phyloP scores from a whole-genome alignment of 176 grass and related monocot genomes.

The Oryza officinalis region DNA sequence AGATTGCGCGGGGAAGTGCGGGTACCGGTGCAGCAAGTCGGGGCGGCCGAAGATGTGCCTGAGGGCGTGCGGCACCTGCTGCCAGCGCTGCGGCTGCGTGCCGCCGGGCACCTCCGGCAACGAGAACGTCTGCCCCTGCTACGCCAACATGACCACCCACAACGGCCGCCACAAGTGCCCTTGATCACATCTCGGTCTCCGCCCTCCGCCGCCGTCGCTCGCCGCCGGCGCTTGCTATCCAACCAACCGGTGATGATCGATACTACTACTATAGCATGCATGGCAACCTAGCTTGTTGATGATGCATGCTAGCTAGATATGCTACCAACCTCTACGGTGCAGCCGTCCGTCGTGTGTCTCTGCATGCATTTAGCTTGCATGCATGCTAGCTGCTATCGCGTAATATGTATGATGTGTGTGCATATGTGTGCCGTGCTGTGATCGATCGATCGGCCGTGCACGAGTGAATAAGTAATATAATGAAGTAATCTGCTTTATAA shows the following conservation, averaged over 20 bases:
- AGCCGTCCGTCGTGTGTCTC: not conserved
- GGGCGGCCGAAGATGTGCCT: conserved; percentile 63
- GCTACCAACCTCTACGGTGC: not conserved
- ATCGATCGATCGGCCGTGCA: not conserved
- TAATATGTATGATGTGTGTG: not conserved
- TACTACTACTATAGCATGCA: too few relatives aligned
- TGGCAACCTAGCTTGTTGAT: not conserved
- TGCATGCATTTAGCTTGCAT: not conserved
- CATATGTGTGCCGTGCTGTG: not conserved
- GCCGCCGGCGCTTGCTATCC: not conserved
- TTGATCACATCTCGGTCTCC: not conserved
- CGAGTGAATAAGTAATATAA: not conserved
- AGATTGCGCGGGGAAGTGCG: conserved; percentile 59
- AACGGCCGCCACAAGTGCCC: conserved; percentile 66
- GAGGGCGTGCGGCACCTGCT: conserved; percentile 72
- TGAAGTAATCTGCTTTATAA: not conserved
- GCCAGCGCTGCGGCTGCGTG: conserved; percentile 69
- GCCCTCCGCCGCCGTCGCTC: too few relatives aligned
- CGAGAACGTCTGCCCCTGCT: conserved; percentile 79
- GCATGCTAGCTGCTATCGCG: not conserved
- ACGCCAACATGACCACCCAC: conserved; percentile 75
- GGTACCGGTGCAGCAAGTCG: conserved; percentile 67
- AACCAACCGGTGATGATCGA: too few relatives aligned
- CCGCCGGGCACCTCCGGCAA: conserved; percentile 78
- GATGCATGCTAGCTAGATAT: not conserved